phyloP scores from a whole-genome alignment of 2,329 filamentous ascomycete species.

The Macroventuria anomochaeta region DNA sequence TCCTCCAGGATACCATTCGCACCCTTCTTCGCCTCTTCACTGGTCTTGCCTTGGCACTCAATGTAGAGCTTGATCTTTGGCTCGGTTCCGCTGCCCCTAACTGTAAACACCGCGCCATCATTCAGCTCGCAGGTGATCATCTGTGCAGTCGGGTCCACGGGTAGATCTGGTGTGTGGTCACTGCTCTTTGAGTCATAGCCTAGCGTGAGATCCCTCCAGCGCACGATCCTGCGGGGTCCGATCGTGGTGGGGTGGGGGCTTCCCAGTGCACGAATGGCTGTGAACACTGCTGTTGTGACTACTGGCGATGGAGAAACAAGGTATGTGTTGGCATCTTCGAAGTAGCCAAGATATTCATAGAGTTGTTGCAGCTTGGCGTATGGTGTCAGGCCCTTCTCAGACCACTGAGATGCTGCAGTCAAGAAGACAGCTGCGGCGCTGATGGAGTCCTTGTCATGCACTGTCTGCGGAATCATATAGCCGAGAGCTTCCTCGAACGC shows the following conservation, averaged over 20 bases:
- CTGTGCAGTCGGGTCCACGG: constrained; percentile 63
- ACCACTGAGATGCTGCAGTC: constrained; percentile 60
- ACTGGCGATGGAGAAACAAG: constrained; percentile 63
- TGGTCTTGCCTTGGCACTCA: constrained; percentile 54
- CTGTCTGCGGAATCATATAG: constrained; percentile 69
- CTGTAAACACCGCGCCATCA: constrained; percentile 63
- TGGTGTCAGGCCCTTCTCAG: constrained; percentile 61
- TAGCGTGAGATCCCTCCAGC: constrained; percentile 68
- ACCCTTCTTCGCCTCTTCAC: constrained; percentile 51
- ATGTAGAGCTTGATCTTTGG: constrained; percentile 70
- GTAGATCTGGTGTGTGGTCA: constrained; percentile 61
- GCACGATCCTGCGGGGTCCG: constrained; percentile 59
- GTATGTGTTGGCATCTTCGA: constrained; percentile 69
- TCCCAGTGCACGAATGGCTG: constrained; percentile 57
- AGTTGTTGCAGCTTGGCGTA: constrained; percentile 63
- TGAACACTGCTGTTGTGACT: constrained; percentile 62
- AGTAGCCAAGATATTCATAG: constrained; percentile 65
- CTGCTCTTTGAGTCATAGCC: constrained; percentile 64
- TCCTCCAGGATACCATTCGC: constrained; percentile 56
- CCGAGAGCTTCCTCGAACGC: constrained; percentile 72
- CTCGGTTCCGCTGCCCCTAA: constrained; percentile 68
- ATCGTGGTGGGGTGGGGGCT: constrained; percentile 55
- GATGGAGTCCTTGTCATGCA: constrained; percentile 70
- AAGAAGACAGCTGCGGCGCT: constrained; percentile 66
- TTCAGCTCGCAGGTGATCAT: constrained; percentile 70